Evolutionary conservation across 306 rosid species (phyloP).

Genomic region (Myrica gale): DNA sequence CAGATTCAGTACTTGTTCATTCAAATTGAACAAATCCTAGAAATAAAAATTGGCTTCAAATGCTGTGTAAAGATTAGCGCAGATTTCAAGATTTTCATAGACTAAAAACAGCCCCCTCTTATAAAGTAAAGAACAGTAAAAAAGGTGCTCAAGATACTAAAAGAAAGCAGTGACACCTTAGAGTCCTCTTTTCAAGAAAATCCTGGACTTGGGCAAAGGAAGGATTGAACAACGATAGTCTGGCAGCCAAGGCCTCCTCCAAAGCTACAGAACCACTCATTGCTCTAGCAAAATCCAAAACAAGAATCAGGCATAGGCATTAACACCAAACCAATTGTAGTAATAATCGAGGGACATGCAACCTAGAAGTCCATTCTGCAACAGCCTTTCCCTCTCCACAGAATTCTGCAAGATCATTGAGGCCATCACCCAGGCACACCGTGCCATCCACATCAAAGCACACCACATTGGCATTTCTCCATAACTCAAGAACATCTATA

Average conservation of each 20-base stretch:
- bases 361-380: conserved; percentile 97
- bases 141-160: neutral
- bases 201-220: conserved; percentile 74
- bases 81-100: neutral
- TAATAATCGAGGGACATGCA: conserved; percentile 7
- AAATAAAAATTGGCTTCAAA: neutral
- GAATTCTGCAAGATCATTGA: conserved; percentile 86
- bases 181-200: conserved; percentile 72
- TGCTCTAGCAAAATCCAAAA: conserved; percentile 53
- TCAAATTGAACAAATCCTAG: neutral
- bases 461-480: conserved; percentile 62
- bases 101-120: conserved; percentile 3
- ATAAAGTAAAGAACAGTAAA: conserved; percentile 13
- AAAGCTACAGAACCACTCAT: conserved; percentile 97
- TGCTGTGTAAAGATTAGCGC: neutral
- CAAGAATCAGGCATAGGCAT: conserved; percentile 27
- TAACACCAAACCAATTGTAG: conserved; percentile 6
- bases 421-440: conserved; percentile 88
- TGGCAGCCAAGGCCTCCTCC: conserved; percentile 94
- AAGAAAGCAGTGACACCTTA: conserved; percentile 46
- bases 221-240: conserved; percentile 80
- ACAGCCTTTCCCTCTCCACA: conserved; percentile 97
- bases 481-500: conserved; percentile 52
- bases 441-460: conserved; percentile 57
- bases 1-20: neutral